Evolutionary conservation across 768 basidiomycete species (phyloP).

Genomic region (Lentinula edodes): DNA sequence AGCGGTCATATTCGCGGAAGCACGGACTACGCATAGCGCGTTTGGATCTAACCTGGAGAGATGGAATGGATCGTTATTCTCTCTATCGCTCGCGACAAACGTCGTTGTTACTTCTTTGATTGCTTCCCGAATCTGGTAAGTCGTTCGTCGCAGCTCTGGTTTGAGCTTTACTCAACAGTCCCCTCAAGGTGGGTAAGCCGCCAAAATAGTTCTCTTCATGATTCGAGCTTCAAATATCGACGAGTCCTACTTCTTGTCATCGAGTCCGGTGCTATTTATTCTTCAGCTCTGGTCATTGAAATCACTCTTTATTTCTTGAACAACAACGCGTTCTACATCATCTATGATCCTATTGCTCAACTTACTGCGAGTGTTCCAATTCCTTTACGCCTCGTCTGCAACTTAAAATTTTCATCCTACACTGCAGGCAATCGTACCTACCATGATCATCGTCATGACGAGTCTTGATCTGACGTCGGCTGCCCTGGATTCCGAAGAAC

Average conservation of each 20-base stretch:
- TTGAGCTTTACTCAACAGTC: not conserved
- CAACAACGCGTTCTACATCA: slow-evolving; percentile 28
- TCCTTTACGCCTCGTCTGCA: not conserved
- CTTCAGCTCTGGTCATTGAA: slow-evolving; percentile 25
- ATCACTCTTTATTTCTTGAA: slow-evolving; percentile 27
- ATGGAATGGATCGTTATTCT: slow-evolving; percentile 31
- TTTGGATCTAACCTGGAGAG: slow-evolving; percentile 22
- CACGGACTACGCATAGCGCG: slow-evolving; percentile 23
- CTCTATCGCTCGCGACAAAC: slow-evolving; percentile 27
- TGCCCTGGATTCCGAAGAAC: slow-evolving; percentile 7
- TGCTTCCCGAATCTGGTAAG: slow-evolving; percentile 25
- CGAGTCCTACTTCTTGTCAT: slow-evolving; percentile 21
- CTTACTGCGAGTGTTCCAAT: slow-evolving; percentile 2
- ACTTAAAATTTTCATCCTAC: not conserved
- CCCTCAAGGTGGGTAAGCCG: slow-evolving; percentile 3
- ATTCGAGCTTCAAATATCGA: slow-evolving; percentile 16
- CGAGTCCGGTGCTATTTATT: slow-evolving; percentile 27
- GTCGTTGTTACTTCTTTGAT: slow-evolving; percentile 26
- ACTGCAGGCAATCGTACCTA: slow-evolving; percentile 21
- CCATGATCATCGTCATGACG: slow-evolving; percentile 25
- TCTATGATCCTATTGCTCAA: slow-evolving; percentile 27
- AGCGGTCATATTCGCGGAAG: slow-evolving; percentile 21
- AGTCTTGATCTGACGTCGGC: slow-evolving; percentile 21
- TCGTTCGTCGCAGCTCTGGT: not conserved
- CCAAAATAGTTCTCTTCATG: slow-evolving; percentile 14